Evolutionary conservation across 1,139 yeast genomes (phyloP).

Genomic region (Diutina sp.): DNA sequence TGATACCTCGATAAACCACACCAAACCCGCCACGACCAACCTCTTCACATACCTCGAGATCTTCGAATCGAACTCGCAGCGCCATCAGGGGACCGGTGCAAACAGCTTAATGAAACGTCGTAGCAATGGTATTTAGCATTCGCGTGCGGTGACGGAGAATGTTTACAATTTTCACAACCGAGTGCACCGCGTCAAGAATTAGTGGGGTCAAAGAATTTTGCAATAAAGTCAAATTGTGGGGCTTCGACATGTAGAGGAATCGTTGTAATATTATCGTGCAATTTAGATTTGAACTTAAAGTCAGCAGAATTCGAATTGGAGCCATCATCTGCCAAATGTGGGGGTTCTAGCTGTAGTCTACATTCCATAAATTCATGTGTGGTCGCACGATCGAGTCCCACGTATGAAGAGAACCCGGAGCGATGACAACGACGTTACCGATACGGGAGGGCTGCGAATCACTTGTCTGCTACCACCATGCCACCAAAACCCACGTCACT

Average conservation of each 20-base stretch:
- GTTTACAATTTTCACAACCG: neutral
- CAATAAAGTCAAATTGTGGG: no score
- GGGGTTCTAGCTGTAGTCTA: neutral
- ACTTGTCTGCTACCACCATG: neutral
- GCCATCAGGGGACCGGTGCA: neutral
- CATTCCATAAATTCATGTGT: neutral
- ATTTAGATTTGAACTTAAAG: no score
- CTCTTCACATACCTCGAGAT: conserved; percentile 51
- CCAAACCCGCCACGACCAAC: conserved; percentile 88
- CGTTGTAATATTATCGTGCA: no score
- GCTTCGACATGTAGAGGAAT: no score
- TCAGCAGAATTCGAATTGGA: no score
- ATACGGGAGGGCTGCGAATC: neutral
- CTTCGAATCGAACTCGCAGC: conserved; percentile 11
- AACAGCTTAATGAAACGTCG: neutral
- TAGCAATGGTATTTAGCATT: neutral
- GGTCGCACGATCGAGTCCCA: neutral
- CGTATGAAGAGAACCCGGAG: neutral
- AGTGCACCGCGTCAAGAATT: neutral
- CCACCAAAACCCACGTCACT: conserved; percentile 4
- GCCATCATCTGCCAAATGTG: no score
- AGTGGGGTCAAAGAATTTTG: neutral
- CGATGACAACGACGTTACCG: neutral
- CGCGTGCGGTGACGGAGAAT: neutral
- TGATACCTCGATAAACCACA: conserved; percentile 65